phyloP scores from a whole-genome alignment of 2,329 filamentous ascomycete genomes.

The Cladosporium austrohemisphaericum region DNA sequence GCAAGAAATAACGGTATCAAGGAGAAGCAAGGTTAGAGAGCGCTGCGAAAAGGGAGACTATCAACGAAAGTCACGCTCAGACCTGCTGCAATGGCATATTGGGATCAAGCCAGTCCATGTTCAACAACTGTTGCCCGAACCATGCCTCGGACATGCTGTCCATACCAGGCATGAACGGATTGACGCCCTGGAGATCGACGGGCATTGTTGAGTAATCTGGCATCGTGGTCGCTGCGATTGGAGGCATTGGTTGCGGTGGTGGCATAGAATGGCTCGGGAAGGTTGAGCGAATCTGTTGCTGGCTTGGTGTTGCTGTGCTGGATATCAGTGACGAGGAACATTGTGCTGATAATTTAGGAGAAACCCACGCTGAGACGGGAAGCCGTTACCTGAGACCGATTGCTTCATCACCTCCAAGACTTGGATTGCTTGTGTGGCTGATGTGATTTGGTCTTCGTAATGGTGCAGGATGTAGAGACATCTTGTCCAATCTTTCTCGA shows the following conservation, averaged over 20 bases:
- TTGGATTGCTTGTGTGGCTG: slow-evolving; percentile 22
- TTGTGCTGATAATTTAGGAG: neutral
- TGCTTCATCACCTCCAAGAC: slow-evolving; percentile 24
- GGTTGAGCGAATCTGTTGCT: slow-evolving; percentile 1
- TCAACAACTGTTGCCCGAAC: slow-evolving; percentile 26
- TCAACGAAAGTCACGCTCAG: neutral
- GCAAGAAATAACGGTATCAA: no score
- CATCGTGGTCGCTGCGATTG: neutral
- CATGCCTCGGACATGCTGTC: slow-evolving; percentile 25
- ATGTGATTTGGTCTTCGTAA: slow-evolving; percentile 24
- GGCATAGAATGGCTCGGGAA: slow-evolving; percentile 3
- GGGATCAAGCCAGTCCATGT: slow-evolving; percentile 25
- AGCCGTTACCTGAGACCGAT: slow-evolving; percentile 5
- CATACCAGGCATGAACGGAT: slow-evolving; percentile 18
- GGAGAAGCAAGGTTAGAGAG: no score
- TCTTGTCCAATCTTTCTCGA: slow-evolving; percentile 23
- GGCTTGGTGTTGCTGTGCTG: neutral
- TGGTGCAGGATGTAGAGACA: slow-evolving; percentile 23
- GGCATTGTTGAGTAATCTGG: slow-evolving; percentile 20
- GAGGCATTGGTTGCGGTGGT: slow-evolving; percentile 3
- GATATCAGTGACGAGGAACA: slow-evolving; percentile 16
- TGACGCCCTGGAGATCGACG: slow-evolving; percentile 17
- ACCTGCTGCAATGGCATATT: slow-evolving; percentile 7
- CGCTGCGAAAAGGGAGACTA: no score
- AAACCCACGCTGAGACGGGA: slow-evolving; percentile 2